Conservation (phyloP, 768 basidiomycete genomes). For the Pholiota molesta region DNA sequence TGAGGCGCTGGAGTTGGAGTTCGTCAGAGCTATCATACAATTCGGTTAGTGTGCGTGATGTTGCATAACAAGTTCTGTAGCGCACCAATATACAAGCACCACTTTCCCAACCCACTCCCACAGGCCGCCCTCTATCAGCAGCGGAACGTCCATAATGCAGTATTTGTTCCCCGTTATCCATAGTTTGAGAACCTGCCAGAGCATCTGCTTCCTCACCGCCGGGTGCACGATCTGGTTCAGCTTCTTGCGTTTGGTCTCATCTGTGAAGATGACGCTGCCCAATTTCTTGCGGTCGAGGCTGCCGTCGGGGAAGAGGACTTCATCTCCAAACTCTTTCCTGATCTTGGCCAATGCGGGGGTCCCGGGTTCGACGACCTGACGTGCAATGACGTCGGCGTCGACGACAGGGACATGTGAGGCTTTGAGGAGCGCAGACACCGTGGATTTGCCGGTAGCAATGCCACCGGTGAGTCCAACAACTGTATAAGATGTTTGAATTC, state of each 20-base stretch:
- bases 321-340: slow-evolving; percentile 67
- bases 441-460: slow-evolving; percentile 96
- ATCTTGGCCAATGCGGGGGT: slow-evolving; percentile 74
- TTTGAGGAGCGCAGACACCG: slow-evolving; percentile 77
- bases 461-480: slow-evolving; percentile 96
- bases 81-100: slow-evolving; percentile 91
- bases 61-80: slow-evolving; percentile 7
- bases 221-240: slow-evolving; percentile 92
- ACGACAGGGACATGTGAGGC: slow-evolving; percentile 77
- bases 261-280: slow-evolving; percentile 83
- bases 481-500: slow-evolving; percentile 27
- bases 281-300: slow-evolving; percentile 81
- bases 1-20: slow-evolving; percentile 83
- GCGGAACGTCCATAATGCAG: slow-evolving; percentile 88
- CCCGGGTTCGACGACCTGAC: slow-evolving; percentile 84
- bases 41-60: background rate
- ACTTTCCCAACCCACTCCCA: slow-evolving; percentile 85
- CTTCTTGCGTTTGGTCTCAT: slow-evolving; percentile 66
- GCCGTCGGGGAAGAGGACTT: slow-evolving; percentile 69
- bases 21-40: slow-evolving; percentile 64
- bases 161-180: slow-evolving; percentile 83
- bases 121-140: slow-evolving; percentile 87
- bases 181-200: slow-evolving; percentile 61
- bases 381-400: slow-evolving; percentile 91
- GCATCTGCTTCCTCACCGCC: slow-evolving; percentile 80